Percentiles rank a stretch among this genome's conserved stretches.
Evolutionary conservation across 164 flowering plant species (phyloP).

Genomic region (Cinnamomum micranthum): DNA sequence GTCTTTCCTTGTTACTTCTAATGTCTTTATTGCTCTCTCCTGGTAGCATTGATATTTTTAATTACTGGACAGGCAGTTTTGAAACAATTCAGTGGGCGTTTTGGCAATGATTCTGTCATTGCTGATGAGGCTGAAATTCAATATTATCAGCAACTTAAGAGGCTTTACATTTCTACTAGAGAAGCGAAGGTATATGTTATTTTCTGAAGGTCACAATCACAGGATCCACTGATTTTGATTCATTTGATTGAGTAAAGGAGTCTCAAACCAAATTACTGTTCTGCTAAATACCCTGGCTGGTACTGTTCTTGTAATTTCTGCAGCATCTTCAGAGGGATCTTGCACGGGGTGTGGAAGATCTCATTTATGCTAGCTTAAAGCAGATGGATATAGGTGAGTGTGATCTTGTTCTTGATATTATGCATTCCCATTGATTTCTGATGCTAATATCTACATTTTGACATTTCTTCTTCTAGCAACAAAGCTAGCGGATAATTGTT

Average conservation of each 20-base stretch:
- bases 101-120: constrained; percentile 36
- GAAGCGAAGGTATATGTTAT: constrained; percentile 57
- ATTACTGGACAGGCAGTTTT: constrained; percentile 55
- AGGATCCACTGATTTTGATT: not conserved
- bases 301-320: not conserved
- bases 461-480: constrained; percentile 27
- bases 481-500: constrained; percentile 68
- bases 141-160: constrained; percentile 55
- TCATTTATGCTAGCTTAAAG: constrained; percentile 50
- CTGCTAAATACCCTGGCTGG: not conserved
- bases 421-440: constrained; percentile 1
- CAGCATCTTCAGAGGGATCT: constrained; percentile 87
- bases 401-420: constrained; percentile 6
- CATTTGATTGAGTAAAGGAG: not conserved
- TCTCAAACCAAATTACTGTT: not conserved
- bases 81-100: constrained; percentile 52
- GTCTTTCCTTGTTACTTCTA: not conserved
- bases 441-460: constrained; percentile 10
- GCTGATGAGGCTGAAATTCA: constrained; percentile 65
- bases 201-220: not conserved
- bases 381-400: constrained; percentile 69
- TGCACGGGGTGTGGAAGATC: constrained; percentile 82
- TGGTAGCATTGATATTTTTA: too few relatives aligned
- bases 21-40: not conserved
- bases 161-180: constrained; percentile 64